Base-by-base conservation (phyloP, 2,329 filamentous ascomycete genomes). In the Diaporthe ampelina region DNA sequence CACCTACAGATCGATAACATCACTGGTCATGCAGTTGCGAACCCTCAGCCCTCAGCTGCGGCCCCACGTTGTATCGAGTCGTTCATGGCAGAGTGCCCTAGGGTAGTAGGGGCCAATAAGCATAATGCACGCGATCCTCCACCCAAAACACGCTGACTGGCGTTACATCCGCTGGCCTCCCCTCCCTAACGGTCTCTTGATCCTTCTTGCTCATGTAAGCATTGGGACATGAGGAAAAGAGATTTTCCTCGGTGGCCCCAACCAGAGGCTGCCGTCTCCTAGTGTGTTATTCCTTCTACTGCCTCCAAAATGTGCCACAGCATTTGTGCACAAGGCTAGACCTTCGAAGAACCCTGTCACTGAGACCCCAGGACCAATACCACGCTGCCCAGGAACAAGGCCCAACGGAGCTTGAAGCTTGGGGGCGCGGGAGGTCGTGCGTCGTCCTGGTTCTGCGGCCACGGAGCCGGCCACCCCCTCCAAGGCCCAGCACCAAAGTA, bases 371-470 rank as follows among this genome's bases (percentile, higher is more conserved):
- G 63, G 40, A 43, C 13, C 6, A 67, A 67, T 67, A 67, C 63
- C 63, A 67, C 63, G 63, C 63, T 67, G 45, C 63, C 63, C 63
- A 67, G 63, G 63, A 67, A 67, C 63, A 52, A 52, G 63, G 63
- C 63, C 63, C 45, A 67, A 52, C 45, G 45, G 45, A 67, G 63
- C 45, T 67, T 26, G n/a, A 40, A 26, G 48, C 48, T 52, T 52
- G 63, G 63, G 17, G 29, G 45, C 45, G 52, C 63, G 63, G 63
- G 63, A 67, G 63, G 63, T 67, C 63, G 63, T 67, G 63, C 63
- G 63, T 52, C 45, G 63, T 32, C 17, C 32, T 37, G 61, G 3
- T 11, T n/a, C 63, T 67, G 63, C 63, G 63, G 63, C 63, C 63
- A 67, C 63, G 45, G 63, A 52, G 63, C 63, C 63, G 63, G 24